Evolutionary conservation across 192 early-diverging fungal species (phyloP).

Genomic region (Backusella circina): DNA sequence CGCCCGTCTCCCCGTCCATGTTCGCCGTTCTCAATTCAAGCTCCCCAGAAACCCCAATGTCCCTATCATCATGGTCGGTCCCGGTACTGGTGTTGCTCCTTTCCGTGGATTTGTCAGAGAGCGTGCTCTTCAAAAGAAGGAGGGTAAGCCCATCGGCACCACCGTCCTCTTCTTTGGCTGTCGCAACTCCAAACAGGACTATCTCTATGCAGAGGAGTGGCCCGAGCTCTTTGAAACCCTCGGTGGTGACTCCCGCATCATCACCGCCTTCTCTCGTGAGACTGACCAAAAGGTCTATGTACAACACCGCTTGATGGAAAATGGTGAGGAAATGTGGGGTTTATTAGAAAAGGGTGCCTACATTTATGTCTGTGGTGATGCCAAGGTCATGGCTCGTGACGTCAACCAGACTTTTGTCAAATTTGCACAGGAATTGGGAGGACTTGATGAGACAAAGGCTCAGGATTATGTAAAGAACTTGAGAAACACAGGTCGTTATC

Average conservation of each 20-base stretch:
- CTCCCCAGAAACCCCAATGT: slow-evolving; percentile 75
- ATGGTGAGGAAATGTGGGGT: slow-evolving; percentile 76
- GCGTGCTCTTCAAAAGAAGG: slow-evolving; percentile 61
- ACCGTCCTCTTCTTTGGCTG: slow-evolving; percentile 95
- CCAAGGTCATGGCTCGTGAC: slow-evolving; percentile 97
- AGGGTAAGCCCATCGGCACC: slow-evolving; percentile 69
- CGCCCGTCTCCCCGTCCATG: slow-evolving; percentile 74
- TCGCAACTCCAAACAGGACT: slow-evolving; percentile 81
- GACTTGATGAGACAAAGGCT: slow-evolving; percentile 63
- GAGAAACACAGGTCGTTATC: slow-evolving; percentile 79
- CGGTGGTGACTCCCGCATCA: slow-evolving; percentile 56
- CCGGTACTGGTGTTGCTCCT: slow-evolving; percentile 98
- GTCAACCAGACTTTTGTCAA: slow-evolving; percentile 69
- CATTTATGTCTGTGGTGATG: slow-evolving; percentile 96
- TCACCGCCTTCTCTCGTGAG: slow-evolving; percentile 91
- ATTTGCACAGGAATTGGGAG: slow-evolving; percentile 70
- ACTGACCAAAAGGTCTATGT: slow-evolving; percentile 87
- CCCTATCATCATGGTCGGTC: slow-evolving; percentile 97
- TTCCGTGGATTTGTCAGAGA: slow-evolving; percentile 97
- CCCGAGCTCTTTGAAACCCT: slow-evolving; percentile 59
- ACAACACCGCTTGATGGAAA: slow-evolving; percentile 80
- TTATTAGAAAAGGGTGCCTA: slow-evolving; percentile 76
- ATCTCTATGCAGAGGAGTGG: slow-evolving; percentile 86
- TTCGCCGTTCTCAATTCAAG: slow-evolving; percentile 87
- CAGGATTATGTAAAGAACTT: slow-evolving; percentile 84